phyloP scores from a whole-genome alignment of 768 basidiomycete genomes.

The Mrakia gelida region DNA sequence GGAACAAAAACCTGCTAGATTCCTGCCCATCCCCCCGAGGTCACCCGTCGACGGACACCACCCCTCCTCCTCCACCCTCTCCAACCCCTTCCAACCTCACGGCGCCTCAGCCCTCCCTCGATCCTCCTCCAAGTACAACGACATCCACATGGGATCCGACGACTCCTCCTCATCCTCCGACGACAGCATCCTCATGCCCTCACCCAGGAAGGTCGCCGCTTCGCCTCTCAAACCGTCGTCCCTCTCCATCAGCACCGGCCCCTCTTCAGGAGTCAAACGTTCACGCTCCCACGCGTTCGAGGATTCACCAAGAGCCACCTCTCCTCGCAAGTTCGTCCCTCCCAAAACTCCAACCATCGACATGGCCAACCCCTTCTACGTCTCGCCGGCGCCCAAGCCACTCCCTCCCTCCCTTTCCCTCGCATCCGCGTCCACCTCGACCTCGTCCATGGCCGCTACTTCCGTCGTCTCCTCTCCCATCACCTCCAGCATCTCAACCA shows the following conservation, averaged over 20 bases:
- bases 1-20: slow-evolving; percentile 5
- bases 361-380: slow-evolving; percentile 7
- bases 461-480: background rate
- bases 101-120: background rate
- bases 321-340: background rate
- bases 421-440: background rate
- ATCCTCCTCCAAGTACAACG: background rate
- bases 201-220: background rate
- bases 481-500: slow-evolving; percentile 5
- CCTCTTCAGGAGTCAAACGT: slow-evolving; percentile 1
- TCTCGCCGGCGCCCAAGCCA: slow-evolving; percentile 9
- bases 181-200: slow-evolving; percentile 14
- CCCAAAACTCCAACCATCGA: slow-evolving; percentile 11
- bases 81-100: slow-evolving; percentile 12
- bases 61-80: background rate
- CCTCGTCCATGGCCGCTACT: background rate
- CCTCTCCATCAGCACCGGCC: background rate
- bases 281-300: slow-evolving; percentile 9
- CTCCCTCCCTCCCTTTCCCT: background rate
- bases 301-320: background rate
- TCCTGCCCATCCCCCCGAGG: background rate
- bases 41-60: background rate
- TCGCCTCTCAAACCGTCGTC: slow-evolving; percentile 2
- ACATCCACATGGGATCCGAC: slow-evolving; percentile 9
- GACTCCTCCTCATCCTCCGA: slow-evolving; percentile 7